Base-by-base conservation (phyloP, 2,329 filamentous ascomycete genomes). In the Nemania sp. region DNA sequence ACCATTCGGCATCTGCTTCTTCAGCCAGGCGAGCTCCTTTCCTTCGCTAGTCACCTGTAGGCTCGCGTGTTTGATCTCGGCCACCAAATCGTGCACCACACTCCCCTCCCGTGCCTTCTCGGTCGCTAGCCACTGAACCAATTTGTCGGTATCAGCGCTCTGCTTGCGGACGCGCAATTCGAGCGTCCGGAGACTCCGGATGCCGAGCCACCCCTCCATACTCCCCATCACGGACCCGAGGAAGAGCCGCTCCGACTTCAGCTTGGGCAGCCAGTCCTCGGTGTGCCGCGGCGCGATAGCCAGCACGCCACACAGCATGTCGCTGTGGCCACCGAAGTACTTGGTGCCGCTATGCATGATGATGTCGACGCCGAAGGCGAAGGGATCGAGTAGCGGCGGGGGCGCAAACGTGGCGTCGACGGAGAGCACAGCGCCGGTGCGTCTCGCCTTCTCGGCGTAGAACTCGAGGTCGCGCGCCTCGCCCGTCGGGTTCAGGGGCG, bases 261-360 rank as follows among this genome's bases (percentile, higher is more conserved):
- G 81, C 24, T 80, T 82, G 32, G 78, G 77, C n/a, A 88, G 79
- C 91, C 91, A 92, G 4, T 83, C 83, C 58, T 85, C 82, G 26
- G 76, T 79, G 73, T 80, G 80, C 43, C 79, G 79, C 18, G 87
- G 86, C 58, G 86, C 83, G 5, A 94, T 87, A 0, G 89, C 88
- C 29, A 99, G 82, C 20, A 97, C 91, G 24, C 96, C 96, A 77
- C 93, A 97, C 5, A 98, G 88, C 86, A 98, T 86, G 81, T 99
- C 96, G 72, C 91, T 95, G 82, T 99, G 96, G 0, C 96, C 96
- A 22, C 96, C 96, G 73, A 99, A 89, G 81, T 98, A 99, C 85
- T 98, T 99, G 20, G 94, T 97, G 3, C 94, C 96, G 59, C 88
- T 92, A 81, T 99, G 96, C 93, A 98, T 92, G 38, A 97, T 88